Percentiles rank a stretch among this genome's conserved stretches.
Conservation (phyloP, 345 rosid species). For the Citrus inodora region DNA sequence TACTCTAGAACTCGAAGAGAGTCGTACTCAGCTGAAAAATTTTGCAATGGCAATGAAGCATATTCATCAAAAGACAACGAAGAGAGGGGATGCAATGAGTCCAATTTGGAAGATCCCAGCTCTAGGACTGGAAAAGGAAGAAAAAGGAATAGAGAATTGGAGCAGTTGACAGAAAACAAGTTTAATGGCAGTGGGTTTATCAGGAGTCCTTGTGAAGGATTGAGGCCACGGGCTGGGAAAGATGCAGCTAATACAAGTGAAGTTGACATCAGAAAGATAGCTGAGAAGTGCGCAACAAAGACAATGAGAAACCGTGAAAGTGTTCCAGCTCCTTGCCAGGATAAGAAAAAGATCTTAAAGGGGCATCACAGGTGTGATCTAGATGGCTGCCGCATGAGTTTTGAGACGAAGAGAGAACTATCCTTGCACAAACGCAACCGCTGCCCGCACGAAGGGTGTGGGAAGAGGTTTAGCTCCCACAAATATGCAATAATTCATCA, state of each 20-base stretch:
- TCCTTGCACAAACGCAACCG: conserved; percentile 66
- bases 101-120: conserved; percentile 16
- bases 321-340: conserved; percentile 21
- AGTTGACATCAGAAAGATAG: conserved; percentile 16
- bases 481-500: conserved; percentile 74
- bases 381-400: conserved; percentile 89
- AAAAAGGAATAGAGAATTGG: conserved; percentile 54
- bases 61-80: conserved; percentile 26
- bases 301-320: conserved; percentile 32
- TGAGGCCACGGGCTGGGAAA: conserved; percentile 72
- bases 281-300: conserved; percentile 35
- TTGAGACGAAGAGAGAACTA: conserved; percentile 63
- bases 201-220: conserved; percentile 95
- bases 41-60: conserved; percentile 14
- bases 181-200: conserved; percentile 44
- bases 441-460: conserved; percentile 79
- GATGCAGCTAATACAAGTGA: conserved; percentile 24
- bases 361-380: conserved; percentile 54
- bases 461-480: conserved; percentile 83
- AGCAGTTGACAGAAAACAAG: conserved; percentile 34
- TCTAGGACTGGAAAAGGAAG: conserved; percentile 33
- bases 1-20: conserved; percentile 33
- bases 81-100: conserved; percentile 14
- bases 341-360: conserved; percentile 31
- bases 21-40: conserved; percentile 19